phyloP scores from a whole-genome alignment of 805 yeast species.

The Kockiozyma suomiensis region DNA sequence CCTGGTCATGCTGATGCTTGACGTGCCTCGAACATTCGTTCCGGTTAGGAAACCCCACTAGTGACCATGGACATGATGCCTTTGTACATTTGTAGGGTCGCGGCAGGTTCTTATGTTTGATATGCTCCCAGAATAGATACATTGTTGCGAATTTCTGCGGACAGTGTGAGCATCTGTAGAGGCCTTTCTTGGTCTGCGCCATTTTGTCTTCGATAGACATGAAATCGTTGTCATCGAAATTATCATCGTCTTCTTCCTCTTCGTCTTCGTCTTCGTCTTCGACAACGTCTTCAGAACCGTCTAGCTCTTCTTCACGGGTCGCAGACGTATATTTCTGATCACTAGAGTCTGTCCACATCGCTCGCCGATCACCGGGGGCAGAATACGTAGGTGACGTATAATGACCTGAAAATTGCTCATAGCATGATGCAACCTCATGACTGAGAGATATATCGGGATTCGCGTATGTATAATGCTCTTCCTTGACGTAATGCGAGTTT shows the following conservation, averaged over 20 bases:
- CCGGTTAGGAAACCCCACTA: constrained; percentile 46
- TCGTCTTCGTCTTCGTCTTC: constrained; percentile 1
- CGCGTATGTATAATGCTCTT: background rate
- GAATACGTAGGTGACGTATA: too few relatives aligned
- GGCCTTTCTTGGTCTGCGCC: constrained; percentile 44
- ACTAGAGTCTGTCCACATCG: background rate
- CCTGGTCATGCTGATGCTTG: constrained; percentile 38
- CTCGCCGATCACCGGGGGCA: background rate
- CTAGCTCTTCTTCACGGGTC: background rate
- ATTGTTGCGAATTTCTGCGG: constrained; percentile 41
- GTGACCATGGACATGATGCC: constrained; percentile 47
- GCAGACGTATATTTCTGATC: background rate
- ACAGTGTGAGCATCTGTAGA: constrained; percentile 47
- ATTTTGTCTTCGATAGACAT: constrained; percentile 11
- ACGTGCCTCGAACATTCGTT: constrained; percentile 46
- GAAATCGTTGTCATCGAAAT: constrained; percentile 4
- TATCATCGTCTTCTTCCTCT: constrained; percentile 13
- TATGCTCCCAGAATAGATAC: constrained; percentile 43
- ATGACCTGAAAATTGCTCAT: too few relatives aligned
- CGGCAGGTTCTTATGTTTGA: constrained; percentile 41
- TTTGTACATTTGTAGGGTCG: constrained; percentile 45
- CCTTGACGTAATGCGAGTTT: background rate
- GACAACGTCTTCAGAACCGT: background rate
- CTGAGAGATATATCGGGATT: background rate
- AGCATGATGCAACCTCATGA: too few relatives aligned